phyloP scores from a whole-genome alignment of 345 rosid genomes.

The Hevea brasiliensis region DNA sequence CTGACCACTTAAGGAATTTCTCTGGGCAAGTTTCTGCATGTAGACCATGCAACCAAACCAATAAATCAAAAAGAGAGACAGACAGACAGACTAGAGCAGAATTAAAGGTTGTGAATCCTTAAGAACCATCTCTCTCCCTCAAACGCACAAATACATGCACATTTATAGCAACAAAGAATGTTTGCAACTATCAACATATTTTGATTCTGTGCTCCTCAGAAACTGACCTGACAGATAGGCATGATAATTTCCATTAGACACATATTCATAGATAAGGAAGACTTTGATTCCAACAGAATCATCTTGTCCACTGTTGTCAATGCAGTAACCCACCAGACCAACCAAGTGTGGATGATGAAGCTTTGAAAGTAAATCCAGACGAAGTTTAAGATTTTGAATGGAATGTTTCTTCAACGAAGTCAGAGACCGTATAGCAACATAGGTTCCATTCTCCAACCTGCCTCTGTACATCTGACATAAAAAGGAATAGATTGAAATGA shows the following conservation, averaged over 20 bases:
- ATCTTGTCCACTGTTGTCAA: conserved; percentile 46
- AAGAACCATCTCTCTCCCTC: background rate
- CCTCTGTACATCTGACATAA: conserved; percentile 77
- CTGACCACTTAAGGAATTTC: conserved; percentile 82
- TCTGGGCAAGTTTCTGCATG: conserved; percentile 61
- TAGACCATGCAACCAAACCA: background rate
- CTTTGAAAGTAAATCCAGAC: conserved; percentile 75
- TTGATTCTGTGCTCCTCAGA: background rate
- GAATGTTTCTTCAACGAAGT: conserved; percentile 61
- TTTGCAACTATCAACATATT: too few species aligned
- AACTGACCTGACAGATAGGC: conserved; percentile 73
- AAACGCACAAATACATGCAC: background rate
- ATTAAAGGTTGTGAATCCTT: background rate
- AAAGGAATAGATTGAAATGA: conserved; percentile 8
- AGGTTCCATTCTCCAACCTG: conserved; percentile 71
- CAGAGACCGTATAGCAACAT: conserved; percentile 63
- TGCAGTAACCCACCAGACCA: conserved; percentile 80
- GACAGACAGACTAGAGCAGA: background rate
- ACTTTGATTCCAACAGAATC: conserved; percentile 48
- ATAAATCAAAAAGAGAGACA: background rate
- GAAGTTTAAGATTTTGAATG: conserved; percentile 63
- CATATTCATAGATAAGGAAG: conserved; percentile 77
- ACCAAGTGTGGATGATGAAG: conserved; percentile 94
- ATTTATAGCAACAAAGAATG: background rate
- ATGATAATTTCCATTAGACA: conserved; percentile 65